Conservation (phyloP, 2,329 filamentous ascomycete species). For the Colletotrichum gigasporum region DNA sequence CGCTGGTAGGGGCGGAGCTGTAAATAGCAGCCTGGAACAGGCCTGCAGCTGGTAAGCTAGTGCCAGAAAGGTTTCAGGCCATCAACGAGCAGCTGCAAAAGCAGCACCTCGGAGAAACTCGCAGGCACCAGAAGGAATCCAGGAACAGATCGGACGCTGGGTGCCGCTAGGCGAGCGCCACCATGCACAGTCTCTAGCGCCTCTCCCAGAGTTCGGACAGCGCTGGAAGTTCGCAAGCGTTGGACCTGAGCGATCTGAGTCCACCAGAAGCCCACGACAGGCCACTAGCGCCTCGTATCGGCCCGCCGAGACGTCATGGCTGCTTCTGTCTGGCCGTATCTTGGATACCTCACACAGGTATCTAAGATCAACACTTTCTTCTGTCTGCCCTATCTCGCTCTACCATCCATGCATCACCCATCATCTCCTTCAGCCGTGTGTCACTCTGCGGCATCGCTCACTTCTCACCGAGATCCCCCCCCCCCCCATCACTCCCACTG, state of each 20-base stretch:
- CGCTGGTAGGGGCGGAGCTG: not conserved
- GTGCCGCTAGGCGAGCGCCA: slow-evolving; percentile 11
- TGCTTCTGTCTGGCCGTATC: not conserved
- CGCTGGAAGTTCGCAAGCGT: too few species aligned
- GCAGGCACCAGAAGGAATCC: not conserved
- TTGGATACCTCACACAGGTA: too few species aligned
- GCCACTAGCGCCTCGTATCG: slow-evolving; percentile 12
- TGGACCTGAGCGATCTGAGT: not conserved
- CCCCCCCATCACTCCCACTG: not conserved
- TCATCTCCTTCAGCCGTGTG: not conserved
- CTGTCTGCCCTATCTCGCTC: not conserved
- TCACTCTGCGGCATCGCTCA: not conserved
- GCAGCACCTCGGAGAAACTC: too few species aligned
- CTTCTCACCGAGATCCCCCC: not conserved
- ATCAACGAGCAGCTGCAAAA: not conserved
- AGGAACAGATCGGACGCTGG: slow-evolving; percentile 13
- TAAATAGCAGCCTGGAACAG: slow-evolving; percentile 5
- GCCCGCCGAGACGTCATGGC: slow-evolving; percentile 7
- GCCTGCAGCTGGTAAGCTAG: too few species aligned
- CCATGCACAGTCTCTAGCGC: not conserved
- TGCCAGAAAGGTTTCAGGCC: not conserved
- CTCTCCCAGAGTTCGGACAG: too few species aligned
- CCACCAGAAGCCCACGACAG: not conserved
- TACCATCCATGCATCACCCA: not conserved
- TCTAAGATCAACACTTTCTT: not conserved